A percentile compares a stretch with the other conserved stretches of the same genome.
These are phyloP conservation scores for Hyaloperonospora arabidopsidis DNA, from an alignment of 352 stramenopile species.

Conservation along the genomic window DNA sequence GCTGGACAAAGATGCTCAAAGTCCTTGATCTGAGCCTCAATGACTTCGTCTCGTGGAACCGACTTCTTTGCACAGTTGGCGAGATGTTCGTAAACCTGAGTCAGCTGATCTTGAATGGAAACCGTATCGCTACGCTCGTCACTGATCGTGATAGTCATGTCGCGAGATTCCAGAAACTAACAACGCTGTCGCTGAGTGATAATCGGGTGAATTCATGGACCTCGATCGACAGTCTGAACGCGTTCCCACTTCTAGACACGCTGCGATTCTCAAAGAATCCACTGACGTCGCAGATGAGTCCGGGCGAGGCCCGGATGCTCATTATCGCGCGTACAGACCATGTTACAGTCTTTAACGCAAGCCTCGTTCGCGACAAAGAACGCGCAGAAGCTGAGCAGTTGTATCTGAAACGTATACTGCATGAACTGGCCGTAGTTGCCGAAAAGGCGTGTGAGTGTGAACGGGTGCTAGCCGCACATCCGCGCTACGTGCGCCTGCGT, in stretches of 20 bases:
- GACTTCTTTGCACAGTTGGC: conserved; percentile 34
- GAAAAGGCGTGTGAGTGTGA: conserved; percentile 21
- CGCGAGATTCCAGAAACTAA: conserved; percentile 38
- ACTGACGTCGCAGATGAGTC: conserved; percentile 53
- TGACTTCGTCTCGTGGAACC: conserved; percentile 38
- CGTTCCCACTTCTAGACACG: conserved; percentile 43
- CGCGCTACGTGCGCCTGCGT: conserved; percentile 36
- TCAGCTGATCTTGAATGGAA: conserved; percentile 60
- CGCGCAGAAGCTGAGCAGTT: conserved; percentile 68
- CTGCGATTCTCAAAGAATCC: conserved; percentile 67
- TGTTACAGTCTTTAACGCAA: conserved; percentile 60
- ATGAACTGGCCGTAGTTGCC: conserved; percentile 46
- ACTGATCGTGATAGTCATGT: neutral
- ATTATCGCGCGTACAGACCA: conserved; percentile 50
- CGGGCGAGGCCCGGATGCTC: conserved; percentile 58
- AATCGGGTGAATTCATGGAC: conserved; percentile 67
- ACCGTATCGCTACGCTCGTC: conserved; percentile 45
- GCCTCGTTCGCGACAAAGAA: conserved; percentile 50
- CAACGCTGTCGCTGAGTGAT: conserved; percentile 50
- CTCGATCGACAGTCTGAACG: conserved; percentile 67
- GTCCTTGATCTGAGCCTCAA: conserved; percentile 68
- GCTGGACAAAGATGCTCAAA: conserved; percentile 31
- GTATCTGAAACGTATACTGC: conserved; percentile 74
- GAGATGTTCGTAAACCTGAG: conserved; percentile 34
- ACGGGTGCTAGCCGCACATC: conserved; percentile 38